Base-by-base conservation (phyloP, 2,329 filamentous ascomycete species). In the Fusarium denticulatum region DNA sequence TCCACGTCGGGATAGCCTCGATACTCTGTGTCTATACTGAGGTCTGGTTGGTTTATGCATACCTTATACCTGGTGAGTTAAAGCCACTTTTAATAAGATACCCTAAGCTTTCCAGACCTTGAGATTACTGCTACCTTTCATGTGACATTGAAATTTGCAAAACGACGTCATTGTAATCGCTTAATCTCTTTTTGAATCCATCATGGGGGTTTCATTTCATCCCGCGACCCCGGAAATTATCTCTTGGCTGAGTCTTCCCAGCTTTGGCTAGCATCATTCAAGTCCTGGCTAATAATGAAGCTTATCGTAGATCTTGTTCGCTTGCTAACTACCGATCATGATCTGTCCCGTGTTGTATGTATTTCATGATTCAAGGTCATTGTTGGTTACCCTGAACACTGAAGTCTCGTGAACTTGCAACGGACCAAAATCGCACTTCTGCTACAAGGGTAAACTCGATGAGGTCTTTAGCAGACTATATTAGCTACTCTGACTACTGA, bases 161-260 rank as follows among this genome's bases (percentile, higher is more conserved):
- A 9, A 84, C 85, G 7, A 90, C 88, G 75, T 91, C 88, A 82
- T 80, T 36, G 50, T 60, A 57, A 36, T 57, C 89, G 83, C 75
- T 80, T 78, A 12, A 91, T 82, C 67, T 87, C 85, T 53, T 82
- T 81, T 81, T 87, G 88, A 92, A 20, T 88, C 83, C 1, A 78
- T 72, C 76, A 77, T 0, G 89, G 89, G 22, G 88, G 88, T 50
- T 84, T 80, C 11, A 92, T 84, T 13, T 82, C 83, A n/a, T 83
- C 80, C 58, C 89, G 81, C 67, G 88, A 59, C 86, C 82, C 63
- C 88, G 84, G 53, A 92, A 80, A 46, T 88, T 88, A 28, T 83
- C 81, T 24, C 89, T 28, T 90, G 83, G 1, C 91, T 90, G 89
- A 89, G 76, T 89, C 86, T 77, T 90, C 86, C 91, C 90, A 92